Conservation (phyloP, 192 early-diverging fungal species). For the Umbelopsis ramanniana region DNA sequence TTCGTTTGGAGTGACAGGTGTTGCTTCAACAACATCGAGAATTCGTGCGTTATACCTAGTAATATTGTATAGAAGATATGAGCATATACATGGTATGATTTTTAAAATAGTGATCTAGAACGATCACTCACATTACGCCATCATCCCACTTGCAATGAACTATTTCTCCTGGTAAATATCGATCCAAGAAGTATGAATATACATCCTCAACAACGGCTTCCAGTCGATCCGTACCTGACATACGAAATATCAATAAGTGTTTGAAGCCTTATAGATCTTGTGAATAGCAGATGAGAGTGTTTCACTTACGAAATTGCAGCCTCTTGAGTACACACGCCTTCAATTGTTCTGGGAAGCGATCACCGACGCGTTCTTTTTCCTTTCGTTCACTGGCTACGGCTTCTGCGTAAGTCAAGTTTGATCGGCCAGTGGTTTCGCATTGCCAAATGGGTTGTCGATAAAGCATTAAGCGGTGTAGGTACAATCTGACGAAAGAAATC, state of each 20-base stretch:
- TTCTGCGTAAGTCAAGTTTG: conserved; percentile 77
- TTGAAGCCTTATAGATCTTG: not conserved
- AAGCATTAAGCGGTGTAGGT: conserved; percentile 41
- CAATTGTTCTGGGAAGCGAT: conserved; percentile 70
- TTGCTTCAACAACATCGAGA: conserved; percentile 15
- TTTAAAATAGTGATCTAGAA: not conserved
- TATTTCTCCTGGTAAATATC: conserved; percentile 58
- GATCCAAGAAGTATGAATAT: conserved; percentile 58
- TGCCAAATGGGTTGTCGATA: conserved; percentile 79
- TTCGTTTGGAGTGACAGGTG: not conserved
- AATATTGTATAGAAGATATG: not conserved
- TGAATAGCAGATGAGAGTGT: not conserved
- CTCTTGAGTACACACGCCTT: conserved; percentile 60
- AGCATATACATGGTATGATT: not conserved
- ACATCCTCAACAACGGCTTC: conserved; percentile 66
- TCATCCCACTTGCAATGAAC: conserved; percentile 57
- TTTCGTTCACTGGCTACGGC: conserved; percentile 78
- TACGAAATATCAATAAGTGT: not conserved
- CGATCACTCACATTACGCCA: conserved; percentile 32
- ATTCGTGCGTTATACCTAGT: conserved; percentile 50
- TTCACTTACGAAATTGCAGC: conserved; percentile 76
- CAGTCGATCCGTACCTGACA: conserved; percentile 55
- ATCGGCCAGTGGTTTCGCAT: conserved; percentile 77
- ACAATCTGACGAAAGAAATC: conserved; percentile 27
- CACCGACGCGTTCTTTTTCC: conserved; percentile 62